Evolutionary conservation across 768 basidiomycete species (phyloP).

Genomic region (Panaeolus papilionaceus): DNA sequence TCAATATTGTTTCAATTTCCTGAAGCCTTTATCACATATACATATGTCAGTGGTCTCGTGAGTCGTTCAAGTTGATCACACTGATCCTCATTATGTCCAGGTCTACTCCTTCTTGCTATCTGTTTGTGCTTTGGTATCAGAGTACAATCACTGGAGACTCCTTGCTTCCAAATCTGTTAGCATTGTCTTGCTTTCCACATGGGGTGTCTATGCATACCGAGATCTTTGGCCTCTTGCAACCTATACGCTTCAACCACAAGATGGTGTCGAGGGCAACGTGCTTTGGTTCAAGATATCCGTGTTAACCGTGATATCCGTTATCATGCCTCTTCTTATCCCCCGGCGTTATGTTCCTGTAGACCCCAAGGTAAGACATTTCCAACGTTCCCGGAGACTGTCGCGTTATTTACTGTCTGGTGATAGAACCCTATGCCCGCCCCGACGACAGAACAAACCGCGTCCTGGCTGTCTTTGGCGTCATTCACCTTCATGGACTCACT

Average conservation of each 20-base stretch:
- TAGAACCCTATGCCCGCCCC: conserved; percentile 41
- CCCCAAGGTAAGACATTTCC: conserved; percentile 1
- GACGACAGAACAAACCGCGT: conserved; percentile 60
- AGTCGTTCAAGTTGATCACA: not conserved
- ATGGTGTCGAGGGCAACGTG: not conserved
- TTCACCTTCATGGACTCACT: conserved; percentile 64
- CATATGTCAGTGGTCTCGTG: not conserved
- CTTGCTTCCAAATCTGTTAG: not conserved
- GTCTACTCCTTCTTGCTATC: not conserved
- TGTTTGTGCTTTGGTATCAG: not conserved
- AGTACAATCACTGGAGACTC: not conserved
- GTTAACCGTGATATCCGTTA: not conserved
- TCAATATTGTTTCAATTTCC: not conserved
- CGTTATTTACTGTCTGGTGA: conserved; percentile 2
- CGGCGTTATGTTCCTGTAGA: conserved; percentile 12
- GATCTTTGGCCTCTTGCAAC: conserved; percentile 12
- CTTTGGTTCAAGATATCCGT: conserved; percentile 10
- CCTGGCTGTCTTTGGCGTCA: conserved; percentile 46
- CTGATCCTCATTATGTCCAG: not conserved
- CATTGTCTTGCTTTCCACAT: not conserved
- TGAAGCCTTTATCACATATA: not conserved
- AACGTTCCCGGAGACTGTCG: not conserved
- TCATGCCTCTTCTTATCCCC: not conserved
- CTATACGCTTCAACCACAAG: not conserved
- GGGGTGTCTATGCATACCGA: not conserved